Evolutionary conservation across 106 monocot genomes (phyloP).

Genomic region (Acanthochlamys bracteata): DNA sequence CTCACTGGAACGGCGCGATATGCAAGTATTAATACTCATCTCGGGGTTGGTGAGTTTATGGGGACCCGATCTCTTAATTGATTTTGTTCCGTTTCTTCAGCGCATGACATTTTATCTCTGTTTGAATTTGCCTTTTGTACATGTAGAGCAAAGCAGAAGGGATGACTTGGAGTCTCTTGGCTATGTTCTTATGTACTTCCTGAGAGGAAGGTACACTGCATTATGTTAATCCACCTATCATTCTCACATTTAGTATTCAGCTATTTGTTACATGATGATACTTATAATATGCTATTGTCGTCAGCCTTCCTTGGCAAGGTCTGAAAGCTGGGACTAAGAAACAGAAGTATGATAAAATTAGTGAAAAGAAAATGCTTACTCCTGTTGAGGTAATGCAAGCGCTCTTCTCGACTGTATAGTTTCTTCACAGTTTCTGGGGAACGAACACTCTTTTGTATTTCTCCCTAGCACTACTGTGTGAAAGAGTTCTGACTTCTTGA

Average conservation of each 20-base stretch:
- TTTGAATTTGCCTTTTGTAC: not conserved
- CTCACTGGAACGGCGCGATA: slow-evolving; percentile 59
- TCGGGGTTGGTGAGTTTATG: slow-evolving; percentile 47
- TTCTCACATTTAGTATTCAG: not conserved
- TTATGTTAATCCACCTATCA: not conserved
- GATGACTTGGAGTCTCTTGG: slow-evolving; percentile 94
- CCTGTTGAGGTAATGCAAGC: slow-evolving; percentile 49
- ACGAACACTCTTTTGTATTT: not conserved
- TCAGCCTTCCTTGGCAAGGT: slow-evolving; percentile 87
- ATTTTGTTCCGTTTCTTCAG: not conserved
- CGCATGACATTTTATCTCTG: not conserved
- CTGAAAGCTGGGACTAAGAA: slow-evolving; percentile 82
- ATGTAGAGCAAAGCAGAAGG: slow-evolving; percentile 84
- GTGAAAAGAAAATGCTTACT: slow-evolving; percentile 86
- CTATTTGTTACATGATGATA: not conserved
- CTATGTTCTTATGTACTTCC: slow-evolving; percentile 83
- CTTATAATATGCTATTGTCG: slow-evolving; percentile 7
- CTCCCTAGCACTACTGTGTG: not conserved
- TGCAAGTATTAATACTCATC: slow-evolving; percentile 61
- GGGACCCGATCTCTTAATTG: slow-evolving; percentile 1
- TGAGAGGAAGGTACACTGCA: slow-evolving; percentile 68
- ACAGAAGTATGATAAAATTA: slow-evolving; percentile 86
- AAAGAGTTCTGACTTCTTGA: not conserved
- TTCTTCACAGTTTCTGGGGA: no score
- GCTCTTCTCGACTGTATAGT: not conserved